phyloP scores from a whole-genome alignment of 305 asterid species.

The Petunia hybrid region DNA sequence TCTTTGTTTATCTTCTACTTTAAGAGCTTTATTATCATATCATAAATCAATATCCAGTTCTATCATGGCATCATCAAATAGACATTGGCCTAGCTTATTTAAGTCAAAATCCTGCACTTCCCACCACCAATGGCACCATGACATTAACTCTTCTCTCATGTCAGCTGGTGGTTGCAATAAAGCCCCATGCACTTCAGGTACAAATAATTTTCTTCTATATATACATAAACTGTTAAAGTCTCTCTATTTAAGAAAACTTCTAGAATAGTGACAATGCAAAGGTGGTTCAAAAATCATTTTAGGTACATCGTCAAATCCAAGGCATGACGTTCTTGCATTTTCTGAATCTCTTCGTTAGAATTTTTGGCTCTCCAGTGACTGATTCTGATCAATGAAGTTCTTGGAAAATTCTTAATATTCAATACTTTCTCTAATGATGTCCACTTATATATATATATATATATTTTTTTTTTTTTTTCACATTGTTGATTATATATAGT shows the following conservation, averaged over 20 bases:
- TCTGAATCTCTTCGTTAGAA: no score
- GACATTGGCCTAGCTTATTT: constrained; percentile 99
- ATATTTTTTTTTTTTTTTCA: neutral
- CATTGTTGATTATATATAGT: constrained; percentile 14
- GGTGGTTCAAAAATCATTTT: no score
- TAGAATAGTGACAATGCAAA: no score
- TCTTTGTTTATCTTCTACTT: neutral
- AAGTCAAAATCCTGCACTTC: constrained; percentile 82
- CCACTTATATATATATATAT: neutral
- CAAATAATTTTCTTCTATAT: constrained; percentile 4
- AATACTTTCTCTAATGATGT: no score
- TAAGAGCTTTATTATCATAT: neutral
- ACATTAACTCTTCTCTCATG: constrained; percentile 52
- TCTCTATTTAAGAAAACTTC: no score
- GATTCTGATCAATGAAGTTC: no score
- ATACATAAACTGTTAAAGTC: no score
- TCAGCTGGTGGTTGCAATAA: constrained; percentile 29
- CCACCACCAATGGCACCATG: constrained; percentile 54
- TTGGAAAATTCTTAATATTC: no score
- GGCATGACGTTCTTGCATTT: neutral
- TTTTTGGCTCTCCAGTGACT: no score
- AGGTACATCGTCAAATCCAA: no score
- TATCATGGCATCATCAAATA: constrained; percentile 84
- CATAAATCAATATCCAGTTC: neutral
- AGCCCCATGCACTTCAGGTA: constrained; percentile 57